These are phyloP conservation scores for Ustanciosporium gigantosporum DNA, from an alignment of 1,284 basidiomycete species.

Conservation along the genomic window DNA sequence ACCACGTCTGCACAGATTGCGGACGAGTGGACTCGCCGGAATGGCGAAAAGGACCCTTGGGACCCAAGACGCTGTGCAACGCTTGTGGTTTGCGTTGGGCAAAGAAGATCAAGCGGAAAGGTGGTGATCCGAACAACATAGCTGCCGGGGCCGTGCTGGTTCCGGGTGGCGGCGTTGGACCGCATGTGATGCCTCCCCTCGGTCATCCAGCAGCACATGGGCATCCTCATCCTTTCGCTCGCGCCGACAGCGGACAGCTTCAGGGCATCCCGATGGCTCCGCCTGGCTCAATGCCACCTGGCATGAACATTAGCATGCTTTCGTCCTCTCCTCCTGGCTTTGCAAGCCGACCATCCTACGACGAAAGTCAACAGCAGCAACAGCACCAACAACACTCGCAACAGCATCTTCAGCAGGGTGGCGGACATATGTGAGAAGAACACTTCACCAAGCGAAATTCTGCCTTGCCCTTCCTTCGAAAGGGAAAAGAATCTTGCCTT, in stretches of 20 bases:
- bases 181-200: conserved; percentile 22
- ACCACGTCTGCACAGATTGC: conserved; percentile 58
- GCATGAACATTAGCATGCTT: conserved; percentile 29
- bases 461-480: too few species aligned
- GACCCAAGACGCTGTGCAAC: conserved; percentile 55
- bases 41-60: conserved; percentile 57
- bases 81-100: conserved; percentile 58
- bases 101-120: conserved; percentile 56
- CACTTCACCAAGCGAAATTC: too few species aligned
- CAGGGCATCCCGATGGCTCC: conserved; percentile 27
- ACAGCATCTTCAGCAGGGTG: too few species aligned
- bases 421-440: too few species aligned
- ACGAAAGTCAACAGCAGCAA: conserved; percentile 12
- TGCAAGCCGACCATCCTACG: conserved; percentile 18
- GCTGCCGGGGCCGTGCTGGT: conserved; percentile 20
- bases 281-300: conserved; percentile 18
- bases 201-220: conserved; percentile 15
- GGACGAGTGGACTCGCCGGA: conserved; percentile 57
- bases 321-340: conserved; percentile 20
- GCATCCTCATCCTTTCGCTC: conserved; percentile 29
- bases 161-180: conserved; percentile 5
- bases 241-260: conserved; percentile 24
- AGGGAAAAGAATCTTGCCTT: too few species aligned
- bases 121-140: conserved; percentile 42
- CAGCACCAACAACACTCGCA: background rate